A percentile compares a stretch with the other conserved stretches of the same genome.
phyloP scores from a whole-genome alignment of 2,329 filamentous ascomycete species.

The Cadophora gregata region DNA sequence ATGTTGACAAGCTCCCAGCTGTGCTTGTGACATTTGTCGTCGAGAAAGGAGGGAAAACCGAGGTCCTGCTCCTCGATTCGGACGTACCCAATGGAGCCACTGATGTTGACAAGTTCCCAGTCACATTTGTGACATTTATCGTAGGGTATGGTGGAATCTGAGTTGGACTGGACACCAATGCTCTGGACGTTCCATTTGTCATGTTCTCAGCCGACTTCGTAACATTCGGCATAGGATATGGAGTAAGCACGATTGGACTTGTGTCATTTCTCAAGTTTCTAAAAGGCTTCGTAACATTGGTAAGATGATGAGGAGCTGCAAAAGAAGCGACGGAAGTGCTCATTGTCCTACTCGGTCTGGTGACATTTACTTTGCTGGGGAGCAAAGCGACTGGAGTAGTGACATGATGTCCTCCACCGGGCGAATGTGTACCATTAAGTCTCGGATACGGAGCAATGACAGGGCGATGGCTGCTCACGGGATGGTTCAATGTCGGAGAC shows the following conservation, averaged over 20 bases:
- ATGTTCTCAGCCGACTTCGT: not conserved
- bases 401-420: too few species aligned
- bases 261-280: not conserved
- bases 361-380: too few species aligned
- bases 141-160: not conserved
- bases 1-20: not conserved
- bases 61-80: not conserved
- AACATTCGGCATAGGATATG: not conserved
- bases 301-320: too few species aligned
- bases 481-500: too few species aligned
- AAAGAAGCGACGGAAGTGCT: too few species aligned
- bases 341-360: too few species aligned
- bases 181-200: not conserved
- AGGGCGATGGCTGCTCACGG: too few species aligned
- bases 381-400: too few species aligned
- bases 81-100: not conserved
- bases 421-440: too few species aligned
- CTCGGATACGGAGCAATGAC: too few species aligned
- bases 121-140: not conserved
- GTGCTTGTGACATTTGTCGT: not conserved
- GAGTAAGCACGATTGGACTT: not conserved
- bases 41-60: not conserved
- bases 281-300: not conserved
- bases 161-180: not conserved
- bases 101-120: not conserved